Evolutionary conservation across 2,329 filamentous ascomycete species (phyloP).

Genomic region (Didymella sp.): DNA sequence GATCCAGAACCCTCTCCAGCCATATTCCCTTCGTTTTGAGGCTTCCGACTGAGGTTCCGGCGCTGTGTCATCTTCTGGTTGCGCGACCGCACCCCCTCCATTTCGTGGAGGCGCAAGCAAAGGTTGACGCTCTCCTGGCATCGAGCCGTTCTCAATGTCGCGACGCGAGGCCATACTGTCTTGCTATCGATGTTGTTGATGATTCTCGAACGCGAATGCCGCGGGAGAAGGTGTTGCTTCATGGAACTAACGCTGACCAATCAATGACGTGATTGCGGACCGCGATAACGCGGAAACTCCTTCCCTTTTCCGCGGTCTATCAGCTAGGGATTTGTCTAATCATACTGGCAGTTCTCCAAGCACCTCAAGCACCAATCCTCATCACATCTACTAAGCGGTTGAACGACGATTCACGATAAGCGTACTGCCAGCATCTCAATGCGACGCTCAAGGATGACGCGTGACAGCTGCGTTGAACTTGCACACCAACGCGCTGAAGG

Average conservation of each 20-base stretch:
- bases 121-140: constrained; percentile 31
- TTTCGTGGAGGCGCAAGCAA: constrained; percentile 23
- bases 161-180: constrained; percentile 22
- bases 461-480: no score
- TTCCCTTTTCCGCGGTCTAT: not conserved
- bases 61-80: constrained; percentile 14
- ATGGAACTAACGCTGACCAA: constrained; percentile 11
- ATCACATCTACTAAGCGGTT: not conserved
- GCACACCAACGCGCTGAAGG: no score
- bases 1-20: constrained; percentile 26
- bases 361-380: not conserved
- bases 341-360: not conserved
- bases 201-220: not conserved
- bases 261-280: constrained; percentile 19
- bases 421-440: no score
- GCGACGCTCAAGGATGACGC: not conserved
- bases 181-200: not conserved
- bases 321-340: not conserved
- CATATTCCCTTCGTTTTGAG: constrained; percentile 26
- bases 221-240: not conserved
- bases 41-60: constrained; percentile 22
- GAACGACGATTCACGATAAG: not conserved
- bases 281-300: constrained; percentile 12
- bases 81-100: constrained; percentile 5
- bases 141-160: constrained; percentile 13